phyloP scores from a whole-genome alignment of 2,329 filamentous ascomycete genomes.

The Neobulgaria alba region DNA sequence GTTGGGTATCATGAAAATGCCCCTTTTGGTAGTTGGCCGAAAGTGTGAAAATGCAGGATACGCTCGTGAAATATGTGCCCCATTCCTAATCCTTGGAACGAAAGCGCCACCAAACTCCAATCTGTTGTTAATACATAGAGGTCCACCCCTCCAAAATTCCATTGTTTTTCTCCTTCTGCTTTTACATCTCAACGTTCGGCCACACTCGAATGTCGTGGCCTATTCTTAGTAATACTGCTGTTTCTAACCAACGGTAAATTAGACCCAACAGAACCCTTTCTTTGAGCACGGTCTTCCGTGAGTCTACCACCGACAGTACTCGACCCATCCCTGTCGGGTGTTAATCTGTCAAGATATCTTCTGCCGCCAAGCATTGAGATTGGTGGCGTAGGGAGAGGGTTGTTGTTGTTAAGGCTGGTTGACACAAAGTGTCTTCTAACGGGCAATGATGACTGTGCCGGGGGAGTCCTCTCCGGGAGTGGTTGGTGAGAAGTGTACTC shows the following conservation, averaged over 20 bases:
- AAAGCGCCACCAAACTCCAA: conserved; percentile 12
- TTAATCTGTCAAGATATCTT: conserved; percentile 23
- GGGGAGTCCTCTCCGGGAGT: conserved; percentile 28
- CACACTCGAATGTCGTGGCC: conserved; percentile 14
- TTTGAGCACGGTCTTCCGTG: conserved; percentile 22
- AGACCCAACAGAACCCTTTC: conserved; percentile 21
- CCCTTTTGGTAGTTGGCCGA: conserved; percentile 7
- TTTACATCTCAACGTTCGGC: conserved; percentile 8
- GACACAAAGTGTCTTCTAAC: conserved; percentile 45
- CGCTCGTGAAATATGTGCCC: background rate
- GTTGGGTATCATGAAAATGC: conserved; percentile 17
- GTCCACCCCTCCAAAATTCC: conserved; percentile 8
- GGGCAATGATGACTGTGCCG: conserved; percentile 39
- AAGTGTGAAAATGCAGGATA: background rate
- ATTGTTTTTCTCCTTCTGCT: conserved; percentile 14
- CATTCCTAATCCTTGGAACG: background rate
- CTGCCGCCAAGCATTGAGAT: conserved; percentile 15
- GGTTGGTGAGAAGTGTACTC: conserved; percentile 34
- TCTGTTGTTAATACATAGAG: conserved; percentile 12
- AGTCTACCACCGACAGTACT: conserved; percentile 17
- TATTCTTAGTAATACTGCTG: conserved; percentile 18
- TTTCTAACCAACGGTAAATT: conserved; percentile 17
- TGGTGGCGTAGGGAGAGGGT: conserved; percentile 12
- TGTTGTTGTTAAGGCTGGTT: conserved; percentile 32
- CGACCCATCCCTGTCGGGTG: conserved; percentile 26